Evolutionary conservation across 2,329 filamentous ascomycete genomes (phyloP).

Genomic region (Ophiocordyceps camponoti-saundersi): DNA sequence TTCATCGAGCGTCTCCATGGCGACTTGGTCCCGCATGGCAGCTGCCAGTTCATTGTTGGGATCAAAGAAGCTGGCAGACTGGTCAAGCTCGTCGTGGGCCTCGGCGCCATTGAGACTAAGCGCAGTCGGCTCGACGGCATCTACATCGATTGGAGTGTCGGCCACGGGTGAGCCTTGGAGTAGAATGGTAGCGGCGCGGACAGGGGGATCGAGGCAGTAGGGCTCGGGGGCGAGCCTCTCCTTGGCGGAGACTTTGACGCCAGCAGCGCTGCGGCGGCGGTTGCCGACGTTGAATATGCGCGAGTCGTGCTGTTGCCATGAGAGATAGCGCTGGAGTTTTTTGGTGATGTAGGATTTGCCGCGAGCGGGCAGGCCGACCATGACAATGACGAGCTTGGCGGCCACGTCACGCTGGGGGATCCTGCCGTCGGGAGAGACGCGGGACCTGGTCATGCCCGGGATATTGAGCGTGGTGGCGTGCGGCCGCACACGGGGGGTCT

Average conservation of each 20-base stretch:
- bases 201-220: conserved; percentile 24
- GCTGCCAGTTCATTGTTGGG: conserved; percentile 71
- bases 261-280: conserved; percentile 64
- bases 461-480: conserved; percentile 95
- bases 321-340: conserved; percentile 86
- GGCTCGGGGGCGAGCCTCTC: conserved; percentile 16
- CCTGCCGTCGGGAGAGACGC: conserved; percentile 85
- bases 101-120: conserved; percentile 16
- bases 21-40: conserved; percentile 76
- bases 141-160: conserved; percentile 8
- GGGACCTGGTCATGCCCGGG: conserved; percentile 86
- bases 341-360: conserved; percentile 99
- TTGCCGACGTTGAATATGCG: conserved; percentile 96
- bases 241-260: conserved; percentile 23
- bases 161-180: conserved; percentile 33
- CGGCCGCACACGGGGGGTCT: conserved; percentile 60
- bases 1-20: conserved; percentile 83
- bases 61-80: conserved; percentile 88
- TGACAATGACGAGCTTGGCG: conserved; percentile 91
- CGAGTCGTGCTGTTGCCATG: conserved; percentile 94
- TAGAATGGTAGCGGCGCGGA: conserved; percentile 38
- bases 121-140: conserved; percentile 19
- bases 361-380: conserved; percentile 89
- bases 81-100: conserved; percentile 42
- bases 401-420: conserved; percentile 91